Conservation (phyloP, 148 eudicot species). For the Oxyria digyna region DNA sequence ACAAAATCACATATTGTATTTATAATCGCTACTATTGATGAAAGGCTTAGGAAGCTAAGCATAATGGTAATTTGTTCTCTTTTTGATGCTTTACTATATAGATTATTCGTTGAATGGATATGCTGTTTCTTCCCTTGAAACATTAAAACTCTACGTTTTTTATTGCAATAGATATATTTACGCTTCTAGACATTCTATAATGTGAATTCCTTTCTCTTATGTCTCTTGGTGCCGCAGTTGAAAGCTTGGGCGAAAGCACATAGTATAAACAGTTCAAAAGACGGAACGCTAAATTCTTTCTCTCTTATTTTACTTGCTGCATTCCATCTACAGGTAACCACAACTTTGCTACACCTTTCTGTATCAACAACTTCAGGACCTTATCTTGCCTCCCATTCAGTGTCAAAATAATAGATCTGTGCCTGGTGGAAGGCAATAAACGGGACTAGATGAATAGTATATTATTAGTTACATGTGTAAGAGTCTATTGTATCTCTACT, state of each 20-base stretch:
- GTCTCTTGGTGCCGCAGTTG: slow-evolving; percentile 32
- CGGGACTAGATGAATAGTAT: not conserved
- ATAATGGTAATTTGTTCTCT: slow-evolving; percentile 48
- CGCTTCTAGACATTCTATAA: not conserved
- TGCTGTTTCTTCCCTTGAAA: not conserved
- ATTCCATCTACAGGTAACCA: slow-evolving; percentile 82
- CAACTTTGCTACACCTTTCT: not conserved
- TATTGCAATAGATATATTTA: not conserved
- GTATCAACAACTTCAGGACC: not conserved
- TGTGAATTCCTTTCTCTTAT: not conserved
- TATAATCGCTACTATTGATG: slow-evolving; percentile 61
- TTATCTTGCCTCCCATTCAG: not conserved
- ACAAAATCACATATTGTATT: slow-evolving; percentile 54
- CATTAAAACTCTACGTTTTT: not conserved
- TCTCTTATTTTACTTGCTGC: slow-evolving; percentile 73
- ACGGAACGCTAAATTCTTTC: slow-evolving; percentile 71
- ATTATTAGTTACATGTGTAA: not conserved
- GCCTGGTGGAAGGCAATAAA: not conserved
- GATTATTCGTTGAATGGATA: not conserved
- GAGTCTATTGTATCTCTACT: not conserved
- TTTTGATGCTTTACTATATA: slow-evolving; percentile 2
- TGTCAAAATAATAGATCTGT: not conserved
- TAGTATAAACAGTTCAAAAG: slow-evolving; percentile 72
- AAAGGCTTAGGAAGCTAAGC: slow-evolving; percentile 71
- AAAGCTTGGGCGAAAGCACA: slow-evolving; percentile 92